These are phyloP conservation scores for Vitis hybrid DNA, from an alignment of 177 flowering plant genomes.

Conservation along the genomic window DNA sequence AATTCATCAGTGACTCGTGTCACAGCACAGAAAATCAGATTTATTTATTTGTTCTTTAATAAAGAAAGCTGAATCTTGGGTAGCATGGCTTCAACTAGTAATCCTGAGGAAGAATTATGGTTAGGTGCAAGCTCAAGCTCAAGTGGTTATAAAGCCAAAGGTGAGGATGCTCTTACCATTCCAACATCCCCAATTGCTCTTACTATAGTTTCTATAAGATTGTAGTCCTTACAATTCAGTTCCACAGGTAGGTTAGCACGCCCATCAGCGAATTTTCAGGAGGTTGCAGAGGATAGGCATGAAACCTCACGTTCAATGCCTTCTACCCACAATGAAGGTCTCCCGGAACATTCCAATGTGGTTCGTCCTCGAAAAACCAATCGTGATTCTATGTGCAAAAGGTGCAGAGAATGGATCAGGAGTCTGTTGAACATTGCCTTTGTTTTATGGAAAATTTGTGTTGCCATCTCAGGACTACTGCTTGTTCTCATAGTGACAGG, in stretches of 20 bases:
- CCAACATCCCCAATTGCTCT: constrained; percentile 31
- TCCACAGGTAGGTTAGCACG: constrained; percentile 26
- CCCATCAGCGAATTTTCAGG: constrained; percentile 45
- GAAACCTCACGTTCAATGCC: constrained; percentile 49
- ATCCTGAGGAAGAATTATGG: constrained; percentile 21
- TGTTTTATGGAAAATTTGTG: too few relatives aligned
- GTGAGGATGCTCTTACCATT: constrained; percentile 19
- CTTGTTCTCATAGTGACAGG: too few relatives aligned
- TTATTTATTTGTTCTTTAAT: not conserved
- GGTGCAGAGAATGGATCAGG: too few relatives aligned
- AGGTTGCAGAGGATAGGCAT: constrained; percentile 39
- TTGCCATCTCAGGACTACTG: too few relatives aligned
- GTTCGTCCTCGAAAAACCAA: not conserved
- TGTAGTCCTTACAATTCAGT: constrained; percentile 25
- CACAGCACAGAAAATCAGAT: too few relatives aligned
- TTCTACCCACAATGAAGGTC: constrained; percentile 28
- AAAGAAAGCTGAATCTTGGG: not conserved
- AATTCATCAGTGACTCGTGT: too few relatives aligned
- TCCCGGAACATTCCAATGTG: constrained; percentile 25
- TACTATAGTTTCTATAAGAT: not conserved
- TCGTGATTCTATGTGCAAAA: too few relatives aligned
- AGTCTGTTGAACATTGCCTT: too few relatives aligned
- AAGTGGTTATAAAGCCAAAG: constrained; percentile 19
- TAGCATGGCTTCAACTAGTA: constrained; percentile 35
- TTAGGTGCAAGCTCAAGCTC: constrained; percentile 1